A percentile compares a stretch with the other conserved stretches of the same genome.
Evolutionary conservation across 1,139 yeast genomes (phyloP).

Genomic region (Maudiozyma humilis): DNA sequence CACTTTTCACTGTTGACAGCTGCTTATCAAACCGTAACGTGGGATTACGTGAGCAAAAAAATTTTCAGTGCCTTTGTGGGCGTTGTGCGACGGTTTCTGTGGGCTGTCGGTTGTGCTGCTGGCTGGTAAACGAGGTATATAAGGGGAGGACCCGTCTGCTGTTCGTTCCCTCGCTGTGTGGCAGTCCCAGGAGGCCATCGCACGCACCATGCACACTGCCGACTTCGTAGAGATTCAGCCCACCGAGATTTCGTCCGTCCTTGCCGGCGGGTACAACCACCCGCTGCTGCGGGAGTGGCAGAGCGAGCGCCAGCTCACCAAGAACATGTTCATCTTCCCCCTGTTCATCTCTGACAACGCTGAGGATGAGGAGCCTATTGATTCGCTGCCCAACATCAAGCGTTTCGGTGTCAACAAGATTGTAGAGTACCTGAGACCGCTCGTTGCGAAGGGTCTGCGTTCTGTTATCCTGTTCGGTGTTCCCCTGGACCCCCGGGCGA

Average conservation of each 20-base stretch:
- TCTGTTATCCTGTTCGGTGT: conserved; percentile 92
- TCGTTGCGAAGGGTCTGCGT: conserved; percentile 73
- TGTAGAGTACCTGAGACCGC: conserved; percentile 57
- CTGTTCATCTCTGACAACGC: conserved; percentile 74
- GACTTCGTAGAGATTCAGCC: conserved; percentile 51
- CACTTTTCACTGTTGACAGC: no score
- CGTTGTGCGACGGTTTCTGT: no score
- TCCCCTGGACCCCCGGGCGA: conserved; percentile 62
- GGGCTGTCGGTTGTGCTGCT: no score
- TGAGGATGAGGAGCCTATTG: conserved; percentile 69
- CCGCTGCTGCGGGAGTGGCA: conserved; percentile 91
- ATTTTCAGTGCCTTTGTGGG: no score
- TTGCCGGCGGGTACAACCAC: conserved; percentile 92
- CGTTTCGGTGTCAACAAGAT: conserved; percentile 79
- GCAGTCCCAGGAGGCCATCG: no score
- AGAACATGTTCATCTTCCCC: conserved; percentile 89
- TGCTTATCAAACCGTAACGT: no score
- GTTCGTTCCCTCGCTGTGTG: no score
- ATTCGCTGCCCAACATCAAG: conserved; percentile 78
- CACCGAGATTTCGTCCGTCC: conserved; percentile 63
- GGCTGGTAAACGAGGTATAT: no score
- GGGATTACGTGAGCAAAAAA: no score
- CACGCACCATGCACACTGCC: conserved; percentile 53
- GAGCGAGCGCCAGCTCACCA: conserved; percentile 68
- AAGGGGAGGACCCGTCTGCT: no score